phyloP scores from a whole-genome alignment of 1,284 basidiomycete genomes.

The Ceratobasidium sp. region DNA sequence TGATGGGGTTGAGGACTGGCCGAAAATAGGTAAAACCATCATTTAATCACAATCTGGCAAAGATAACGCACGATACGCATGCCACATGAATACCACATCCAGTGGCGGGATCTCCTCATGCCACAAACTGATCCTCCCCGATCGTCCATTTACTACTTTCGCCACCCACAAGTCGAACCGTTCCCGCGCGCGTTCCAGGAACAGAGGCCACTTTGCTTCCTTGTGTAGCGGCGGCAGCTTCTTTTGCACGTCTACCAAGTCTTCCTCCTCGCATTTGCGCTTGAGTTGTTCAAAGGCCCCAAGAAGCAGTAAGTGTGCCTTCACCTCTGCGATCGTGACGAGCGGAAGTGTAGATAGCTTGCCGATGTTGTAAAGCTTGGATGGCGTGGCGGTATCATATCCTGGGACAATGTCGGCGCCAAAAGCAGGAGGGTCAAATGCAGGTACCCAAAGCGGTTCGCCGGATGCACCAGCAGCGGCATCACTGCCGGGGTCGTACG shows the following conservation, averaged over 20 bases:
- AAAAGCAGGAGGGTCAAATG: not conserved
- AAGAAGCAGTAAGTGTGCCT: slow-evolving; percentile 48
- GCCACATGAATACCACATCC: slow-evolving; percentile 64
- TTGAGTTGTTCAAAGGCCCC: slow-evolving; percentile 48
- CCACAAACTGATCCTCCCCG: not conserved
- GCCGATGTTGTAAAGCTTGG: slow-evolving; percentile 9
- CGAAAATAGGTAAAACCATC: not conserved
- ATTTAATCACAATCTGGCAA: too few species aligned
- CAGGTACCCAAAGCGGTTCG: not conserved
- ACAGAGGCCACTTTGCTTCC: slow-evolving; percentile 48
- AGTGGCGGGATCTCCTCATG: slow-evolving; percentile 57
- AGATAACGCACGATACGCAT: slow-evolving; percentile 56
- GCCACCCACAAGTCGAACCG: slow-evolving; percentile 48
- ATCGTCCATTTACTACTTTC: slow-evolving; percentile 4
- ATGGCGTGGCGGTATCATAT: slow-evolving; percentile 10
- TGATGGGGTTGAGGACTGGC: slow-evolving; percentile 6
- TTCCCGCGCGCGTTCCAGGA: slow-evolving; percentile 48
- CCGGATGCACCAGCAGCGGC: not conserved
- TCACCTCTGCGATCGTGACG: slow-evolving; percentile 47
- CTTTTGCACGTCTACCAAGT: slow-evolving; percentile 27
- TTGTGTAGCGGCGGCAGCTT: slow-evolving; percentile 19
- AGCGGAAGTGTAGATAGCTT: slow-evolving; percentile 30
- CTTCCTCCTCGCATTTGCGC: slow-evolving; percentile 41
- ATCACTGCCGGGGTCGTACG: not conserved
- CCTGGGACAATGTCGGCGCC: slow-evolving; percentile 15